Conservation (phyloP, 2,329 filamentous ascomycete genomes). For the Emergomyces pasteurianus region DNA sequence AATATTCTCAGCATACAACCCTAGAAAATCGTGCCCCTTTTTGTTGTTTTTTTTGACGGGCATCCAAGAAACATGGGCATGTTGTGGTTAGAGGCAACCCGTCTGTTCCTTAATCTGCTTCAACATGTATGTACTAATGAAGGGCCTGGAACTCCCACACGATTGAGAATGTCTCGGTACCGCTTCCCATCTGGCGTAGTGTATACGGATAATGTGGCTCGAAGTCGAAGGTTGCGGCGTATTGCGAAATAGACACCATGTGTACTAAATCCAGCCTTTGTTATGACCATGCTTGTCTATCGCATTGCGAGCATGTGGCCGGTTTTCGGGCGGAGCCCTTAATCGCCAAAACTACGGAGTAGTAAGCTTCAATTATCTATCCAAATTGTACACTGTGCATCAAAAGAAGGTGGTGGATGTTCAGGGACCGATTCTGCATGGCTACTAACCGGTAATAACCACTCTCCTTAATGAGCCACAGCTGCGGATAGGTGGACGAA, state of each 20-base stretch:
- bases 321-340: constrained; percentile 43
- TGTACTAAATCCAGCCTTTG: too few species aligned
- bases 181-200: constrained; percentile 34
- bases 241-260: too few species aligned
- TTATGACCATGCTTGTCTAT: constrained; percentile 17
- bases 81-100: too few species aligned
- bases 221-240: too few species aligned
- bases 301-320: too few species aligned
- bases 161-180: constrained; percentile 58
- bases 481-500: constrained; percentile 45
- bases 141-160: constrained; percentile 39
- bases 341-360: constrained; percentile 27
- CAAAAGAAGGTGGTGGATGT: constrained; percentile 16
- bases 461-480: constrained; percentile 61
- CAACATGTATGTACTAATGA: too few species aligned
- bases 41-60: too few species aligned
- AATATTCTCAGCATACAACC: too few species aligned
- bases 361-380: constrained; percentile 49
- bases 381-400: constrained; percentile 28
- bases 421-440: constrained; percentile 49
- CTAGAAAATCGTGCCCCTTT: too few species aligned
- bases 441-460: constrained; percentile 38
- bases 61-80: too few species aligned
- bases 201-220: too few species aligned
- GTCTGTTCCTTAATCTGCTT: too few species aligned